Base-by-base conservation (phyloP, 179 eudicot genomes). In the Corrigiola litoralis region DNA sequence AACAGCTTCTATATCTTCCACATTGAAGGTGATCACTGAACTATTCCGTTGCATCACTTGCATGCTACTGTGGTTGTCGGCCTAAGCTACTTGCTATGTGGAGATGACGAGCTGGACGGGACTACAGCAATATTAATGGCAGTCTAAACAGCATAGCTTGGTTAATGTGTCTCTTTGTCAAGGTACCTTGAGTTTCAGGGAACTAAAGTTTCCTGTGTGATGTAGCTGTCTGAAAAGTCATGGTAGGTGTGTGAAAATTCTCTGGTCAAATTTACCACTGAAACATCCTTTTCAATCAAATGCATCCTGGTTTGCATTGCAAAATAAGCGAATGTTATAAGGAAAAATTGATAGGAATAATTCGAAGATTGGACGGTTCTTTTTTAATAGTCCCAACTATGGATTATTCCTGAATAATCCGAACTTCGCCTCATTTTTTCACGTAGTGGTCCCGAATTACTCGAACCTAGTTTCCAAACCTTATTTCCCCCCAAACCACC, bases 1-100 rank as follows among this genome's bases (percentile, higher is more conserved):
- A 46, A 88, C 73, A 36, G 85, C 84, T 66, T 87, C 95, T 17
- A 87, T 79, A 60, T 87, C 95, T 67, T 79, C 84, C 59, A 75
- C 83, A 12, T 80, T 71, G 70, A 81, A 80, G 54, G 72, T 67
- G 36, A 81, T 62, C 25, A 76, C 75, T 10, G 81, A 57, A 36
- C 65, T 61, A 17, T 58, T 72, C 48, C 31, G 70, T 73, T 52
- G 58, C 69, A 50, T 61, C 6, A 17, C 6, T 24, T 52, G 55
- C 48, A 48, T 18, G 52, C 7, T 48, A 10, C 20, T 25, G 23
- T 48, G 8, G 8, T 46, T 46, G 2, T n/a, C 6, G 0, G 50
- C 0, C 16, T 3, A 12, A 5, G 17, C 14, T 29, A 27, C 24
- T 7, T 2, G 48, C 10, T 23, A 23, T 17, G 33, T 10, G 28